Base-by-base conservation (phyloP, 345 rosid genomes). In the Corchorus capsularis region DNA sequence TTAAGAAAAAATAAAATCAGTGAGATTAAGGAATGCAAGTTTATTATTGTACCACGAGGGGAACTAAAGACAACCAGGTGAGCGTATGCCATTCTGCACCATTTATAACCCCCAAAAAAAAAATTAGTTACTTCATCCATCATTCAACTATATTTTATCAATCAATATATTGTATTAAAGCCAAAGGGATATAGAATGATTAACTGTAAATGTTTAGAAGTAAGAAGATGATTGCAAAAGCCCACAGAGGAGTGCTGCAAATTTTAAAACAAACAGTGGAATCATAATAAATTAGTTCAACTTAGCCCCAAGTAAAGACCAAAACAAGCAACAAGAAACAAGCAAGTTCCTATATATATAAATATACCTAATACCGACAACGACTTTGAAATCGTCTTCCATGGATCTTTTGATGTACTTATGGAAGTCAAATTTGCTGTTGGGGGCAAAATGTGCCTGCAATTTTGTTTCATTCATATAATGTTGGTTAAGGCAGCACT, bases 321-420 rank as follows among this genome's bases (percentile, higher is more conserved):
- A 27, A 27, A 27, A 27, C 27, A 27, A 27, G 27, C 43, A 39
- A 4, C 43, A 39, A 39, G 43, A 39, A 39, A 39, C 43, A 3
- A 39, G 43, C 43, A 39, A 39, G 43, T 39, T 39, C 4, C 4
- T 4, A 39, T 6, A 39, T 4, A 39, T 39, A 54, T 39, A 22
- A 10, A 74, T 50, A 56, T 22, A 86, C 89, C 91, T 89, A 41
- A 87, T 83, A 56, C 93, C 89, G 8, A 87, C 93, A 9, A 87
- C 91, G 77, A 82, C 88, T 78, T 87, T 89, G 70, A 89, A 89
- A 68, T 87, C 90, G 65, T 89, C 93, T 78, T 89, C 93, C 87
- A 86, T 84, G 63, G 89, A 86, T 77, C 88, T 85, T 77, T 87
- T 85, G 61, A 86, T 84, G 87, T 87, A 87, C 66, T 76, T 87